Evolutionary conservation across 2,329 filamentous ascomycete species (phyloP).

Genomic region (Didymella lethalis): DNA sequence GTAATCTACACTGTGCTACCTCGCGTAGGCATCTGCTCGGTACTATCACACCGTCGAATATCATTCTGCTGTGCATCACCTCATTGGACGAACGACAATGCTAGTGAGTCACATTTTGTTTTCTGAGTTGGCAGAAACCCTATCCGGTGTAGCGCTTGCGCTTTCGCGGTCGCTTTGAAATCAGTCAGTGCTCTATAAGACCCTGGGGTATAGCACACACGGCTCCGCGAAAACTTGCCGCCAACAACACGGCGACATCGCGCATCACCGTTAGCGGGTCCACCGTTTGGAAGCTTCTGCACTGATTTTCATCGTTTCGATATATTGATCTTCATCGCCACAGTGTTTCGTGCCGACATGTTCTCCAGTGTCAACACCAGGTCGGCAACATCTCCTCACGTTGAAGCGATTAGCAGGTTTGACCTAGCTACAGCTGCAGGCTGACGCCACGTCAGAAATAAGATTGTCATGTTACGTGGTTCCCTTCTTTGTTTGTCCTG

Average conservation of each 20-base stretch:
- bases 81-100: background rate
- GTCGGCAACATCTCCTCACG: background rate
- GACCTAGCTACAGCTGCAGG: background rate
- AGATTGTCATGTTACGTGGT: background rate
- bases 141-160: background rate
- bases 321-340: conserved; percentile 19
- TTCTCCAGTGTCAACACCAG: background rate
- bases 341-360: background rate
- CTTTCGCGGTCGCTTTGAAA: background rate
- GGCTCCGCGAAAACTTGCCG: conserved; percentile 9
- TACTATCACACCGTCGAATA: conserved; percentile 1
- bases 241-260: conserved; percentile 1
- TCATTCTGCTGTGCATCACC: background rate
- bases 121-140: background rate
- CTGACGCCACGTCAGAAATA: background rate
- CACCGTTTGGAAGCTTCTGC: conserved; percentile 7
- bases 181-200: conserved; percentile 16
- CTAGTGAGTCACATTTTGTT: background rate
- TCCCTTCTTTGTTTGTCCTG: background rate
- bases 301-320: conserved; percentile 22
- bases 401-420: background rate
- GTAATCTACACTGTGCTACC: conserved; percentile 8
- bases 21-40: conserved; percentile 2
- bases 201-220: conserved; percentile 16
- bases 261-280: conserved; percentile 7